These are phyloP conservation scores for Cladosporium oxysporum DNA, from an alignment of 2,329 filamentous ascomycete genomes.

Conservation along the genomic window DNA sequence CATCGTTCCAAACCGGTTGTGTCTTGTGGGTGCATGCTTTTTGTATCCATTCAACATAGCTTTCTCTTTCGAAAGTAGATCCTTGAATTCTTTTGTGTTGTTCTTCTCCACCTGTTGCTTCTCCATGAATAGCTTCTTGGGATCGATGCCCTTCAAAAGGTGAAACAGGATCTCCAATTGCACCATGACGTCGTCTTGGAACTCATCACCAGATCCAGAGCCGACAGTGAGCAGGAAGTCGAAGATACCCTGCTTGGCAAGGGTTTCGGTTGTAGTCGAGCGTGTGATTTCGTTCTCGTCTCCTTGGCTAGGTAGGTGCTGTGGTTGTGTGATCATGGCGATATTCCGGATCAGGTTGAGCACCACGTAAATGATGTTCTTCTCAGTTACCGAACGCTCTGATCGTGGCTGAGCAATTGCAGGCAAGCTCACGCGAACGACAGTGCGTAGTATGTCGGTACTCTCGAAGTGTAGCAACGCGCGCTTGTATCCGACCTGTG, in stretches of 20 bases:
- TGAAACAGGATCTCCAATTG: conserved; percentile 92
- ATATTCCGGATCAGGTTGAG: conserved; percentile 89
- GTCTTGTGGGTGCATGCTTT: conserved; percentile 77
- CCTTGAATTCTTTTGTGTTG: conserved; percentile 71
- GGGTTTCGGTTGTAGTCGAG: conserved; percentile 83
- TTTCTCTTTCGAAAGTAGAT: conserved; percentile 77
- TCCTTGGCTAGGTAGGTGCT: conserved; percentile 73
- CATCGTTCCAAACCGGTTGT: conserved; percentile 96
- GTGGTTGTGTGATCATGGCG: conserved; percentile 76
- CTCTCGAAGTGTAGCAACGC: conserved; percentile 82
- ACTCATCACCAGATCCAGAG: conserved; percentile 93
- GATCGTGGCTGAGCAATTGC: conserved; percentile 77
- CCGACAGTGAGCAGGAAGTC: conserved; percentile 80
- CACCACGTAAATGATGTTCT: conserved; percentile 88
- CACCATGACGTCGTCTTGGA: conserved; percentile 83
- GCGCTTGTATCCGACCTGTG: conserved; percentile 87
- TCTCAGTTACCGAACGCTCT: conserved; percentile 77
- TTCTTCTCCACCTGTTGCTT: conserved; percentile 69
- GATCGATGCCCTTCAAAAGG: conserved; percentile 83
- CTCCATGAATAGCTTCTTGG: conserved; percentile 81
- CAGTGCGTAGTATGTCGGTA: conserved; percentile 74
- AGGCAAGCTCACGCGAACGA: conserved; percentile 78
- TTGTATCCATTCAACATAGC: conserved; percentile 78
- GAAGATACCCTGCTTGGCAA: conserved; percentile 88
- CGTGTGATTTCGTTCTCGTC: conserved; percentile 87